These are phyloP conservation scores for Fusarium tanahbumbuense DNA, from an alignment of 2,329 filamentous ascomycete species.

Conservation along the genomic window DNA sequence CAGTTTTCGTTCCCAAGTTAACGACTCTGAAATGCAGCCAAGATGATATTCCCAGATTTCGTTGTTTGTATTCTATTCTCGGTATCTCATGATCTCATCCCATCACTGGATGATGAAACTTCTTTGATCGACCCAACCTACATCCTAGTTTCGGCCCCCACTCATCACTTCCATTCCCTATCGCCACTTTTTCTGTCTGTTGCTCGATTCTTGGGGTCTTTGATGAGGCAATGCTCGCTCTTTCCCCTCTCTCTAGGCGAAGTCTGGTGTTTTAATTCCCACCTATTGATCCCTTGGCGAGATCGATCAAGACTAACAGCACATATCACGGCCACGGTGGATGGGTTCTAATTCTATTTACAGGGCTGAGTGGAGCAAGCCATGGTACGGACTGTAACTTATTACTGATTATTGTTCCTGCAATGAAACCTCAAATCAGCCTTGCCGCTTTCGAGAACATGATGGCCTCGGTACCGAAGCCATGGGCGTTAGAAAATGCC, in stretches of 20 bases:
- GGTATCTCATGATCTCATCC: slow-evolving; percentile 31
- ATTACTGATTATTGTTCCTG: slow-evolving; percentile 4
- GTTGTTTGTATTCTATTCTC: slow-evolving; percentile 36
- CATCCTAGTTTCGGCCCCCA: slow-evolving; percentile 30
- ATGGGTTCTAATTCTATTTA: slow-evolving; percentile 14
- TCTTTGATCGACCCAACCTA: slow-evolving; percentile 22
- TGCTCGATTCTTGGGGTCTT: not conserved
- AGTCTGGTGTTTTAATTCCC: slow-evolving; percentile 1
- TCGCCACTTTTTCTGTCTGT: slow-evolving; percentile 10
- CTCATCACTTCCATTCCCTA: slow-evolving; percentile 18
- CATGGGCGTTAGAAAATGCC: slow-evolving; percentile 19
- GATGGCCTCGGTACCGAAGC: slow-evolving; percentile 1
- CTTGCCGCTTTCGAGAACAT: slow-evolving; percentile 30
- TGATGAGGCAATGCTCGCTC: slow-evolving; percentile 22
- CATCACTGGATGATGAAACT: not conserved
- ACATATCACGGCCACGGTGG: not conserved
- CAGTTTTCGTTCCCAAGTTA: slow-evolving; percentile 1
- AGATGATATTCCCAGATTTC: slow-evolving; percentile 20
- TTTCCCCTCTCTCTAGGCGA: not conserved
- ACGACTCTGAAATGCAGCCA: not conserved
- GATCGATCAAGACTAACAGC: not conserved
- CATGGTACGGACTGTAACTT: not conserved
- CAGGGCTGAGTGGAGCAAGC: slow-evolving; percentile 41
- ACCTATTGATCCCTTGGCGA: not conserved
- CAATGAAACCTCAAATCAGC: slow-evolving; percentile 40